Evolutionary conservation across 495 filamentous ascomycete species (phyloP).

Genomic region (Penicillium chermesinum): DNA sequence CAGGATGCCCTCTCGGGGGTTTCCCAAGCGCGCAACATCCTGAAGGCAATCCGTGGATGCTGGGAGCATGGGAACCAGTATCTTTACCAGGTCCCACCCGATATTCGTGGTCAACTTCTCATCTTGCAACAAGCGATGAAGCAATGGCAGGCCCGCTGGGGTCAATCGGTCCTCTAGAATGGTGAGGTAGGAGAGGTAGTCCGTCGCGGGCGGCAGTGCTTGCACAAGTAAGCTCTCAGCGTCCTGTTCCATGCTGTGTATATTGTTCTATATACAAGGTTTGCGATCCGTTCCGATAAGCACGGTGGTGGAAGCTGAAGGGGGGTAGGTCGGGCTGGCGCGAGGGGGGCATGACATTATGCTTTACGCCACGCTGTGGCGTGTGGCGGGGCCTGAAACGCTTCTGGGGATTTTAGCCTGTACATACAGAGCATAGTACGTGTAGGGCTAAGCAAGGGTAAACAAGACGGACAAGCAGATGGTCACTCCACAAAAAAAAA

Average conservation of each 20-base stretch:
- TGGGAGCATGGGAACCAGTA: conserved; percentile 72
- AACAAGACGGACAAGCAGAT: too few species aligned
- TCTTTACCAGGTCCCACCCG: conserved; percentile 90
- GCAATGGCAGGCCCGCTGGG: conserved; percentile 64
- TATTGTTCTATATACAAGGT: conserved; percentile 4
- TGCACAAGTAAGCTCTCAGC: conserved; percentile 39
- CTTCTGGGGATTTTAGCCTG: too few species aligned
- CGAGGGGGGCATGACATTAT: background rate
- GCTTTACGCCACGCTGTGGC: background rate
- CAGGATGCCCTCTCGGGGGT: conserved; percentile 88
- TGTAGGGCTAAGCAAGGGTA: too few species aligned
- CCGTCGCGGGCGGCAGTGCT: conserved; percentile 63
- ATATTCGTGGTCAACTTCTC: conserved; percentile 80
- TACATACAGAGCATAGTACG: too few species aligned
- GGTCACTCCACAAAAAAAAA: too few species aligned
- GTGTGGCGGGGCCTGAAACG: background rate
- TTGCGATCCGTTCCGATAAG: too few species aligned
- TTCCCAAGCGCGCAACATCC: conserved; percentile 74
- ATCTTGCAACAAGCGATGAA: conserved; percentile 80
- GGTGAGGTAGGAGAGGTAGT: conserved; percentile 84
- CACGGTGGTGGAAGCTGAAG: too few species aligned
- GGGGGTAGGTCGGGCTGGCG: background rate
- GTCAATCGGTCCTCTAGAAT: conserved; percentile 81
- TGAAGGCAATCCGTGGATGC: conserved; percentile 70
- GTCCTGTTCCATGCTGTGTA: conserved; percentile 14